Evolutionary conservation across 352 stramenopile genomes (phyloP), one percentile per base, ranked within the genome.

Genomic region (Thalassiosira hispida): DNA sequence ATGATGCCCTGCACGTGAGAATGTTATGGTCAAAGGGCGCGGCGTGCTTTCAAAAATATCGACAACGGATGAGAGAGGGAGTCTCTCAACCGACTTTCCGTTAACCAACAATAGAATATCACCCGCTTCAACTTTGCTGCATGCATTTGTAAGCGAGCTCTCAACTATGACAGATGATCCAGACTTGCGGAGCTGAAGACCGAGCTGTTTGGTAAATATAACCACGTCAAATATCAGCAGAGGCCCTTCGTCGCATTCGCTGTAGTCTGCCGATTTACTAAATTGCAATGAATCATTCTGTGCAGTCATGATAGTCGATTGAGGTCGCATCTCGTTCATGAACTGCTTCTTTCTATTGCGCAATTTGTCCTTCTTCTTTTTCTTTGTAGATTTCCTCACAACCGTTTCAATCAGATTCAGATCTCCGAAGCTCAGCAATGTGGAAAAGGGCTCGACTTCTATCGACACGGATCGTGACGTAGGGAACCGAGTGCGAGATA

Each of bases 401-500:
- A 94, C 72, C 16, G 61, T 72, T 57, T 90, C 74, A 46, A 94
- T 85, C 0, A 94, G 65, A 40, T 80, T 68, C 16, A 94, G 69
- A 77, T 94, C 89, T 27, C 86, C 73, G 52, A 90, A 91, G 73
- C 81, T 90, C 3, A 94, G 40, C 23, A 89, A 79, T 7, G 83
- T 90, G 57, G 85, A 81, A 51, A 94, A 68, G 12, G 80, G 79
- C 47, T 93, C 85, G 67, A 94, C 81, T 22, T 84, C 91, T 3
- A 94, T 49, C 29, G 55, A 81, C 6, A 91, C 25, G n/a, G 70
- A 79, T 35, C 79, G 72, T 52, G 79, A 80, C 31, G 83, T 90
- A 9, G 85, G 87, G 69, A 90, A 89, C 5, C 80, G 69, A 16
- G 23, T 65, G 9, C 77, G 60, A 42, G 59, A 57, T 9, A 67